Percentiles rank a stretch among this genome's conserved stretches.
These are phyloP conservation scores for Candida nanaspora DNA, from an alignment of 805 yeast genomes.

Conservation along the genomic window DNA sequence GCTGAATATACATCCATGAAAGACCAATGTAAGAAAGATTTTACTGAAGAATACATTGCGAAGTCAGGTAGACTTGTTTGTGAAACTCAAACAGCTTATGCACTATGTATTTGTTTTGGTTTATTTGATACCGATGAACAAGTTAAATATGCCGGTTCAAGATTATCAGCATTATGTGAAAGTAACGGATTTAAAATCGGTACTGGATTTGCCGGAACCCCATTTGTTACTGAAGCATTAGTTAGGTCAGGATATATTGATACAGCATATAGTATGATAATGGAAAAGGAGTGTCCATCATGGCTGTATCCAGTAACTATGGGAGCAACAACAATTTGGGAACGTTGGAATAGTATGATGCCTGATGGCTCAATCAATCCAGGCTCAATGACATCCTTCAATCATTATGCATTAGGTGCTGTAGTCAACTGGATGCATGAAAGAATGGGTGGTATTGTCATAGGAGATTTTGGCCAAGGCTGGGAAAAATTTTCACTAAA, in stretches of 20 bases:
- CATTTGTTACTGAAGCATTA: slow-evolving; percentile 17
- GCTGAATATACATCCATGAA: slow-evolving; percentile 5
- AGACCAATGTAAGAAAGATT: slow-evolving; percentile 9
- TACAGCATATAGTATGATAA: slow-evolving; percentile 16
- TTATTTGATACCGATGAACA: slow-evolving; percentile 9
- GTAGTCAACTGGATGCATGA: slow-evolving; percentile 15
- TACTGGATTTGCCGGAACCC: slow-evolving; percentile 23
- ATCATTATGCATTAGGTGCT: slow-evolving; percentile 19
- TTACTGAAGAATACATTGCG: slow-evolving; percentile 12
- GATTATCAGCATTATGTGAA: slow-evolving; percentile 6
- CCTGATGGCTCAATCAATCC: slow-evolving; percentile 20
- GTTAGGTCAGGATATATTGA: slow-evolving; percentile 11
- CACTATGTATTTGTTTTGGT: slow-evolving; percentile 14
- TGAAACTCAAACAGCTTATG: slow-evolving; percentile 19
- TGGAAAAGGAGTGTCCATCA: slow-evolving; percentile 16
- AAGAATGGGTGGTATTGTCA: slow-evolving; percentile 11
- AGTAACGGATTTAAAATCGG: slow-evolving; percentile 10
- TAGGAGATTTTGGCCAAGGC: slow-evolving; percentile 11
- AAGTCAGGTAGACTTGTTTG: slow-evolving; percentile 11
- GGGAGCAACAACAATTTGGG: slow-evolving; percentile 24
- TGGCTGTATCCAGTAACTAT: slow-evolving; percentile 22
- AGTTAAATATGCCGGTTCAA: slow-evolving; percentile 11
- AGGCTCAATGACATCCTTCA: slow-evolving; percentile 24
- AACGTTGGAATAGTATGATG: slow-evolving; percentile 22
- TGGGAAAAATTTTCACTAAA: slow-evolving; percentile 9